Percentiles rank a stretch among this genome's conserved stretches.
Conservation (phyloP, 2,329 filamentous ascomycete genomes). For the Cercospora janseana region DNA sequence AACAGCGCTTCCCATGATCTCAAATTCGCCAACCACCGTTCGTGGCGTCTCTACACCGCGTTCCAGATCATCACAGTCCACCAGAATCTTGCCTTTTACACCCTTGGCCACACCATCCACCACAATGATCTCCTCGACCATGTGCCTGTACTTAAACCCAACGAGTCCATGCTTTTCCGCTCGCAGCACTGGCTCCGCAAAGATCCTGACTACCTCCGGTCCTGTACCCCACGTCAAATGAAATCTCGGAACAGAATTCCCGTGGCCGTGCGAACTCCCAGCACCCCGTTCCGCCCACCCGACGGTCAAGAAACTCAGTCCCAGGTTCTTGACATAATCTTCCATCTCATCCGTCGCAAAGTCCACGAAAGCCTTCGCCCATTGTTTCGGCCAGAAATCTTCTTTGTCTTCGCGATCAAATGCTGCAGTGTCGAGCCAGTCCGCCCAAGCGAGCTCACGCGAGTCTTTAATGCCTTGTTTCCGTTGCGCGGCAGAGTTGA, state of each 20-base stretch:
- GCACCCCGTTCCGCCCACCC: neutral
- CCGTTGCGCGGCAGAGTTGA: neutral
- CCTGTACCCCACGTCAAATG: slow-evolving; percentile 5
- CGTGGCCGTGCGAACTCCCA: neutral
- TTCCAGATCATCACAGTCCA: neutral
- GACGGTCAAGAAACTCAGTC: neutral
- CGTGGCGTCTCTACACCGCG: neutral
- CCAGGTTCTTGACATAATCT: neutral
- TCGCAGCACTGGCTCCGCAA: neutral
- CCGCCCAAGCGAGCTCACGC: neutral
- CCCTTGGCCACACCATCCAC: neutral
- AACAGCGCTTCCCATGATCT: neutral
- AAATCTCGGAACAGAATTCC: slow-evolving; percentile 3
- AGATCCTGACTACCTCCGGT: neutral
- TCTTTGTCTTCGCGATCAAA: neutral
- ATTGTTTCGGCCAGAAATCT: slow-evolving; percentile 3
- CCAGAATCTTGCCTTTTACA: neutral
- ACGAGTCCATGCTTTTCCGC: neutral
- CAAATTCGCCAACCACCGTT: neutral
- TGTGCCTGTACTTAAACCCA: neutral
- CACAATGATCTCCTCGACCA: slow-evolving; percentile 5
- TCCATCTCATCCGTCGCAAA: neutral
- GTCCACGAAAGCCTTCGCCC: slow-evolving; percentile 1
- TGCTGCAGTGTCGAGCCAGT: neutral
- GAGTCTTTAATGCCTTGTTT: slow-evolving; percentile 7